A percentile compares a stretch with the other conserved stretches of the same genome.
Evolutionary conservation across 2,329 filamentous ascomycete species (phyloP).

Genomic region (Xylariaceae sp.): DNA sequence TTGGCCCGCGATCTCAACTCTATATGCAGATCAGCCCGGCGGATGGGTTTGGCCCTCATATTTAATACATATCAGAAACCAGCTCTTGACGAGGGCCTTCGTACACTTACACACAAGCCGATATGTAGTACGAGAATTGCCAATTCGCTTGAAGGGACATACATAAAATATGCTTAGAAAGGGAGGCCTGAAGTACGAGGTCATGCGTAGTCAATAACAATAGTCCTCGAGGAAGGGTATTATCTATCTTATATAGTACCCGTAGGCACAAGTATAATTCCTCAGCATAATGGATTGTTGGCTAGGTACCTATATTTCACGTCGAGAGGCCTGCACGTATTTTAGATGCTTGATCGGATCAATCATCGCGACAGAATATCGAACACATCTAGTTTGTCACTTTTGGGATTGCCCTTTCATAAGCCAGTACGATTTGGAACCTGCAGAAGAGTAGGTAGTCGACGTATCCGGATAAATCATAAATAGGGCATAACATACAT

Average conservation of each 20-base stretch:
- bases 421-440: background rate
- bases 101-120: background rate
- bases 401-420: background rate
- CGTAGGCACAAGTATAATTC: background rate
- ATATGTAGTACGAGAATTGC: background rate
- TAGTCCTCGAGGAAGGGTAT: too few relatives aligned
- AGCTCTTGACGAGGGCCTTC: background rate
- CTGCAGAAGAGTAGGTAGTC: background rate
- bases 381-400: background rate
- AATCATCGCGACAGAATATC: background rate
- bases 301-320: background rate
- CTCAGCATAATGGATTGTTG: background rate
- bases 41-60: background rate
- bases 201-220: too few relatives aligned
- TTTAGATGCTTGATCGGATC: background rate
- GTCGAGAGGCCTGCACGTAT: background rate
- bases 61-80: background rate
- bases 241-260: too few relatives aligned
- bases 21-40: background rate
- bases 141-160: background rate
- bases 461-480: background rate
- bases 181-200: background rate
- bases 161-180: background rate
- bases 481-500: background rate
- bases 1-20: background rate